Evolutionary conservation across 768 basidiomycete species (phyloP), one percentile per base, ranked within the genome.

Genomic region (Inosperma sp.): DNA sequence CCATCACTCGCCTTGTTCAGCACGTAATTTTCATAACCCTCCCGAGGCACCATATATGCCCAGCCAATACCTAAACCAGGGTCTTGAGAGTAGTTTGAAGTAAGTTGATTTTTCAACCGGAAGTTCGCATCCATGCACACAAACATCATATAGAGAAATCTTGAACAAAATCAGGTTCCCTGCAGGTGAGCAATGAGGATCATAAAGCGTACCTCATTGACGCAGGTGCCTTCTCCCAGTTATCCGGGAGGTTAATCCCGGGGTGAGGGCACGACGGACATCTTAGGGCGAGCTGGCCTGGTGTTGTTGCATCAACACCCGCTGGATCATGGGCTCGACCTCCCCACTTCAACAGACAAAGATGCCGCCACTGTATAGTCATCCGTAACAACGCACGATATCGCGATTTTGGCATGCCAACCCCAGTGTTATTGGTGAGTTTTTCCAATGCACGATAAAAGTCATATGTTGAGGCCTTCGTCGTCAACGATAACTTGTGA

Each of bases 231-330:
- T 58, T 30, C 17, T 59, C 35, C 66, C 64, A 69, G 23, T 56
- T 55, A 1, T 45, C 37, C 0, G 60, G 62, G 2, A 73, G 44
- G 51, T 71, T 71, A 0, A 62, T 54, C 0, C 55, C 63, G 0
- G 64, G 65, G 0, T 64, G 63, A 1, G 70, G 72, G 51, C 72
- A 73, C 3, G 68, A 66, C 3, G 66, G 66, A 43, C 69, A 72
- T 4, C 53, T 47, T 1, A 70, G 52, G 0, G 64, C 65, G 7
- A 62, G 56, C 49, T 63, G 60, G 0, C 72, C 66, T 12, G 48
- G 48, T 21, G 46, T 29, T 1, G 66, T 68, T 5, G 30, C 52
- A 3, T 16, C 19, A 5, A 49, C 50, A 4, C 68, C 63, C 0
- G 14, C 14, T 9, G 40, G 31, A 29, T 60, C 49, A 49, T 67